A percentile compares a stretch with the other conserved stretches of the same genome.
These are phyloP conservation scores for Calonectria montana DNA, from an alignment of 2,329 filamentous ascomycete genomes.

Conservation along the genomic window DNA sequence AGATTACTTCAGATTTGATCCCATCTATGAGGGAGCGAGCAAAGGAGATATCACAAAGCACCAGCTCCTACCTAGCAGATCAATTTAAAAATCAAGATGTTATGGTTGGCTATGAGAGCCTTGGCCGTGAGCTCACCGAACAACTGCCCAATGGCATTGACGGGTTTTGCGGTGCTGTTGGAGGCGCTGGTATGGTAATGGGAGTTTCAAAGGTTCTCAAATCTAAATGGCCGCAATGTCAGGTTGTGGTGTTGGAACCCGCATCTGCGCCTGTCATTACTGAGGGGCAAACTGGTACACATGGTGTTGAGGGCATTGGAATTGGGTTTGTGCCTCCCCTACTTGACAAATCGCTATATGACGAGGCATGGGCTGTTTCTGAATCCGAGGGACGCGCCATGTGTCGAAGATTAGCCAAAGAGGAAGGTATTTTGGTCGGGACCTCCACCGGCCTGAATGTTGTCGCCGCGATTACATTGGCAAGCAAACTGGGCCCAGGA, in stretches of 20 bases:
- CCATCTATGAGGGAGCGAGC: neutral
- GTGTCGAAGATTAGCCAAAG: neutral
- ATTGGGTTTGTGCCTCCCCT: neutral
- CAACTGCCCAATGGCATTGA: neutral
- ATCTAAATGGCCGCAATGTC: neutral
- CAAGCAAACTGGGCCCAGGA: neutral
- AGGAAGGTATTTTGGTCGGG: neutral
- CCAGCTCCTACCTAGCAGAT: neutral
- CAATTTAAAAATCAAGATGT: neutral
- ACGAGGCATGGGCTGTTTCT: neutral
- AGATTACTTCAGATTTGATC: neutral
- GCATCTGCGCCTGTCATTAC: neutral
- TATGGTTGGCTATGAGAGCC: neutral
- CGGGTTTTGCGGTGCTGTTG: neutral
- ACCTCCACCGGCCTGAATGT: constrained; percentile 1
- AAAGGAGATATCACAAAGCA: neutral
- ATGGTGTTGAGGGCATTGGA: neutral
- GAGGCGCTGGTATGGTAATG: neutral
- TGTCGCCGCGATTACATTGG: neutral
- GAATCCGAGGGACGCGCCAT: neutral
- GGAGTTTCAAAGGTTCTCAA: neutral
- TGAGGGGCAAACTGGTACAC: neutral
- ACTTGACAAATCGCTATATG: neutral
- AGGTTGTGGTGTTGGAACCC: neutral
- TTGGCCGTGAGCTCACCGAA: neutral